Base-by-base conservation (phyloP, 805 yeast species). In the Cyberlindnera meyerae region DNA sequence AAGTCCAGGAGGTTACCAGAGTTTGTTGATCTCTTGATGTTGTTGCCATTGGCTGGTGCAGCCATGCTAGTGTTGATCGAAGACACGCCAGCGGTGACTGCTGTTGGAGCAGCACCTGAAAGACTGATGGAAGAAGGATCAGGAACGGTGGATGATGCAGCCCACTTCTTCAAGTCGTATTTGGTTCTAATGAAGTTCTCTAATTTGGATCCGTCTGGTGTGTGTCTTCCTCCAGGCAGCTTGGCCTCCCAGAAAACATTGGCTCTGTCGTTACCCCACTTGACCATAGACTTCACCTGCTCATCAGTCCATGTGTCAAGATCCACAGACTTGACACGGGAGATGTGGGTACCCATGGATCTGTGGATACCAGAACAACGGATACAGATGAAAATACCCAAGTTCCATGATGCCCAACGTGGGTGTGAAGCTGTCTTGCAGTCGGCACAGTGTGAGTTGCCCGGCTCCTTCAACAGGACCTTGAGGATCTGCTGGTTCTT, bases 281-380 rank as follows among this genome's bases (percentile, higher is more conserved):
- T 66, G 21, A 86, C 78, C 82, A 93, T 79, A 44, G 75, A 76
- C 42, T 72, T 78, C 21, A 87, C 75, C 58, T 93, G 96, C 53
- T 84, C 95, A 50, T 88, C 96, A 6, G 93, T 84, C 98, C 98
- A 90, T 1, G 94, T 82, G 57, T 90, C 97, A 52, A 90, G 70
- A 63, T 93, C 97, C 26, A 90, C 94, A 6, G 95, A 82, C 56
- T 93, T 86, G 34, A 93, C 97, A 54, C 86, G 73, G 20, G 95
- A 81, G 31, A 90, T 87, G 62, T 90, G 98, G 0, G 97, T 89
- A 1, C 98, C 97, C 81, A 90, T 78, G 34, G 90, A 77, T 55
- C 97, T 71, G 58, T 90, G 98, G 44, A 90, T 83, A 2, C 98
- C 98, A 2, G 97, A 89, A 61, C 98, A 90, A 51, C 93, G 72